phyloP scores from a whole-genome alignment of 2,329 filamentous ascomycete genomes.

The Trichoderma aggressivum region DNA sequence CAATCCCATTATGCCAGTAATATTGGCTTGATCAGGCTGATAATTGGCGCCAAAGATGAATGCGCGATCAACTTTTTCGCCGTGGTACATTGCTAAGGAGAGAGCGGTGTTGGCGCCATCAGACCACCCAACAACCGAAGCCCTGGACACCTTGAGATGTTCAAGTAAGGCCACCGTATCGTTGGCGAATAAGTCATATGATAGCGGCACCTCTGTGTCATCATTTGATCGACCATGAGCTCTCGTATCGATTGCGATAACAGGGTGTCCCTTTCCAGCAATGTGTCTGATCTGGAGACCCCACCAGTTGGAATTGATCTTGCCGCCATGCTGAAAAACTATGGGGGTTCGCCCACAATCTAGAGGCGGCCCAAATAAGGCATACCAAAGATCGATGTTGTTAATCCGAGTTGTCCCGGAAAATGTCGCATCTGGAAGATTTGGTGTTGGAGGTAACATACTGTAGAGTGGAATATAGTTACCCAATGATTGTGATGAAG shows the following conservation, averaged over 20 bases:
- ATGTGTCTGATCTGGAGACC: background rate
- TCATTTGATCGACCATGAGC: background rate
- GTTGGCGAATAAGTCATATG: background rate
- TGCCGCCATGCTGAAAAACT: background rate
- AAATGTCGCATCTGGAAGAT: background rate
- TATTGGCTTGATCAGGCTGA: background rate
- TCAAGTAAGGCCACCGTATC: background rate
- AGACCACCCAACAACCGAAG: background rate
- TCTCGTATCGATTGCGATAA: background rate
- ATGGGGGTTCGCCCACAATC: background rate
- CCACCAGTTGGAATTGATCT: slow-evolving; percentile 11
- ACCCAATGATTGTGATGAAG: background rate
- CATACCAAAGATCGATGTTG: background rate
- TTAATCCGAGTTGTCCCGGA: background rate
- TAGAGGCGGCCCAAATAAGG: background rate
- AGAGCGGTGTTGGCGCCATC: slow-evolving; percentile 10
- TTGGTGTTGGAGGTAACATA: background rate
- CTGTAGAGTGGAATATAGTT: background rate
- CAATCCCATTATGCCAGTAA: background rate
- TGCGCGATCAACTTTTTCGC: background rate
- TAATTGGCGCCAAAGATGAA: slow-evolving; percentile 9
- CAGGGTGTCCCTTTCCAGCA: background rate
- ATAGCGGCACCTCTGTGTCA: background rate
- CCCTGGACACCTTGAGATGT: background rate
- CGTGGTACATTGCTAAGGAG: background rate